These are phyloP conservation scores for Dendrocalamus sinicus DNA, from an alignment of 176 grass and related monocot species.

Conservation along the genomic window DNA sequence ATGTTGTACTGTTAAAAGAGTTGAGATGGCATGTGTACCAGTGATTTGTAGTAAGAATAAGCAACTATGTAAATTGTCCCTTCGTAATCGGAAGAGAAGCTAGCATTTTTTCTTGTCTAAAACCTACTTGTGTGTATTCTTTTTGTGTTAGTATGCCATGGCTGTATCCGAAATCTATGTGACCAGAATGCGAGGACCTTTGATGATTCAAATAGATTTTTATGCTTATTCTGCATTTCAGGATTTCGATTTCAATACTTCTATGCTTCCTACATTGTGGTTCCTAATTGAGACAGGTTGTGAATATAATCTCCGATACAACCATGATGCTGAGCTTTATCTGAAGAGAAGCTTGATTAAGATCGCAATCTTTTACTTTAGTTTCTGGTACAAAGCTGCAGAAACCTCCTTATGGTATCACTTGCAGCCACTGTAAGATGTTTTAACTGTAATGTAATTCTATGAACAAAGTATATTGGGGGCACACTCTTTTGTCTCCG, in stretches of 20 bases:
- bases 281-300: constrained; percentile 37
- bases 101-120: not conserved
- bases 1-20: constrained; percentile 24
- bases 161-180: not conserved
- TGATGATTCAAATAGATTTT: not conserved
- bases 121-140: not conserved
- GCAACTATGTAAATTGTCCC: constrained; percentile 15
- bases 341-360: constrained; percentile 30
- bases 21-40: constrained; percentile 35
- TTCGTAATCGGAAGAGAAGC: constrained; percentile 26
- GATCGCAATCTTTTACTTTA: constrained; percentile 32
- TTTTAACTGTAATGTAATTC: constrained; percentile 39
- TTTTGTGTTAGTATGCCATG: not conserved
- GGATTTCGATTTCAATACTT: constrained; percentile 25
- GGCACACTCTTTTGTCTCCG: not conserved
- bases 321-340: constrained; percentile 29
- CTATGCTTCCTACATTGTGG: constrained; percentile 13
- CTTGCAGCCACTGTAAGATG: constrained; percentile 19
- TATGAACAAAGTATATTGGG: constrained; percentile 43
- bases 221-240: not conserved
- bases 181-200: not conserved
- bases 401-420: constrained; percentile 38
- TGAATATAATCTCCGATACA: constrained; percentile 31
- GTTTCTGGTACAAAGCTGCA: constrained; percentile 24
- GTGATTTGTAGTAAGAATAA: constrained; percentile 33